phyloP scores from a whole-genome alignment of 192 early-diverging fungal genomes.

The Backusella tuberculispora region DNA sequence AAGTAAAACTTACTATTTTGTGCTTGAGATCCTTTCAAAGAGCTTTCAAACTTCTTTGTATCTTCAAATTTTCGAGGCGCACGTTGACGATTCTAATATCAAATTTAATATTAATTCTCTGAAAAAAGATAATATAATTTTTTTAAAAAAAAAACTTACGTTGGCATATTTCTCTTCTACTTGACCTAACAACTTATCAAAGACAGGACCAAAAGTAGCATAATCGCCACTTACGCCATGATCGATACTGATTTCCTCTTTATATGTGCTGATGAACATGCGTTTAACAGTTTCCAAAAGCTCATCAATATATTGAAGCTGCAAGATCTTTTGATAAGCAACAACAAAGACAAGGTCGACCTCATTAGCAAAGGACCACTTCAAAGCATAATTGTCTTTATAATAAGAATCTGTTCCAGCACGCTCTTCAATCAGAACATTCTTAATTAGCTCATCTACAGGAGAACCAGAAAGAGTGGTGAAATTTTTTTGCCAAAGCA shows the following conservation, averaged over 20 bases:
- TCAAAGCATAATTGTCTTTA: constrained; percentile 74
- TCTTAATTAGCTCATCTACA: constrained; percentile 72
- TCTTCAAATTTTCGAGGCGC: constrained; percentile 82
- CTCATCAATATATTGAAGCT: constrained; percentile 84
- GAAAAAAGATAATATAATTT: too few relatives aligned
- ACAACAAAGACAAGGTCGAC: constrained; percentile 81
- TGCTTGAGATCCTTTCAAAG: constrained; percentile 59
- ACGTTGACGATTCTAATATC: constrained; percentile 42
- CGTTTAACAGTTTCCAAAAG: constrained; percentile 71
- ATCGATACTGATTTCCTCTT: constrained; percentile 39
- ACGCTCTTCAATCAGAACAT: constrained; percentile 80
- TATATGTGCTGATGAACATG: constrained; percentile 68
- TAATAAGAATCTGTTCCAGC: constrained; percentile 58
- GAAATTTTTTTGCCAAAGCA: constrained; percentile 83
- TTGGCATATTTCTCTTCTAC: constrained; percentile 67
- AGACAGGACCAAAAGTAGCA: constrained; percentile 67
- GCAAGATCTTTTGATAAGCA: constrained; percentile 87
- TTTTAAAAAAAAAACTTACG: constrained; percentile 49
- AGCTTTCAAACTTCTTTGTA: constrained; percentile 73
- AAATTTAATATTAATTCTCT: background rate
- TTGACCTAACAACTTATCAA: constrained; percentile 65
- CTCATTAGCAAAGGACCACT: constrained; percentile 85
- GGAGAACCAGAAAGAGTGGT: constrained; percentile 60
- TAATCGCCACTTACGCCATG: constrained; percentile 34
- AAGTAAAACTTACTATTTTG: constrained; percentile 40